Base-by-base conservation (phyloP, 495 filamentous ascomycete genomes). In the Pyrenula massariospora region DNA sequence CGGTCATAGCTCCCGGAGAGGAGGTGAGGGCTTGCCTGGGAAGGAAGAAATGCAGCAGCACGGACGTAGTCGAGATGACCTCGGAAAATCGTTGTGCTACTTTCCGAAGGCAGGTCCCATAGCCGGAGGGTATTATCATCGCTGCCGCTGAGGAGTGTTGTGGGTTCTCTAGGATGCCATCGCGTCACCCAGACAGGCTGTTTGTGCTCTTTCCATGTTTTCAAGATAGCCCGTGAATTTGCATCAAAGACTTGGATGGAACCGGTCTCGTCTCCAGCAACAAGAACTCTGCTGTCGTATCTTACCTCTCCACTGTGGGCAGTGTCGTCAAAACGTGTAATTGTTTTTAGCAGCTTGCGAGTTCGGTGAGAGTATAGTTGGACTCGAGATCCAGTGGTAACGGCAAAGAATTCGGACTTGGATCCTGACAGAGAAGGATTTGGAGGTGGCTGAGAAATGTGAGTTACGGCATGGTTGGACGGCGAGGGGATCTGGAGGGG, bases 131-230 rank as follows among this genome's bases (percentile, higher is more conserved):
- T 96, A 48, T 85, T 83, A 68, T 99, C 93, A 63, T 99, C 93
- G 69, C 84, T 86, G 23, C 83, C 81, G 53, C 84, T 89, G 79
- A 96, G 83, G 23, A 96, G 70, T 1, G 81, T 81, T 0, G 93
- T 99, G 25, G 94, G 78, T 25, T 93, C 88, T 53, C 81, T 83
- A 8, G 91, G 91, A 20, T 85, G 89, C 76, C 93, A 97, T 62
- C 87, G 87, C 49, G 88, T 88, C 22, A 84, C 82, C 86, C 93
- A 95, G 36, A 95, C 91, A 48, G 94, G 88, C 74, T 95, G 91
- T 71, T 92, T 91, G 70, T 98, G 93, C 50, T 92, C 84, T 59
- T 84, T 83, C 94, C 93, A 99, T 52, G 93, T 95, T 77, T 93
- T 93, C 64, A 99, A 70, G 57, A 97, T 95, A 1, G 91, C 90